These are phyloP conservation scores for Pisolithus microcarpus DNA, from an alignment of 768 basidiomycete species.

Conservation along the genomic window DNA sequence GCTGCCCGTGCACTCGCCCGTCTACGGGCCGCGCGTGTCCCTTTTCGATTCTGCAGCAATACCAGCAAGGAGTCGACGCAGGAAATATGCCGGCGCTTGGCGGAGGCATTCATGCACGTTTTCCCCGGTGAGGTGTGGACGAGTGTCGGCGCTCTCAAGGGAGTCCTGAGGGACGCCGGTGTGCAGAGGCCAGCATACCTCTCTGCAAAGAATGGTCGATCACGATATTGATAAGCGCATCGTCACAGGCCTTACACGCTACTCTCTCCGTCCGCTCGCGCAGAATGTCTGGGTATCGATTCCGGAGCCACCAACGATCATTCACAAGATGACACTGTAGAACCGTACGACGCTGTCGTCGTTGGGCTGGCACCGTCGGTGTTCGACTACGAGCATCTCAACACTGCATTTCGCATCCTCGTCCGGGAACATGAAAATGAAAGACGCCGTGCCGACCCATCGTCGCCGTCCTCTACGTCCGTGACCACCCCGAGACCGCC, in stretches of 20 bases:
- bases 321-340: conserved; percentile 6
- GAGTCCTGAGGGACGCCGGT: conserved; percentile 33
- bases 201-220: not conserved
- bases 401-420: conserved; percentile 61
- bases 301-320: too few relatives aligned
- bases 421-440: conserved; percentile 31
- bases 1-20: conserved; percentile 29
- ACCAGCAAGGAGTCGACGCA: conserved; percentile 56
- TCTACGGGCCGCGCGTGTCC: conserved; percentile 28
- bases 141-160: conserved; percentile 52
- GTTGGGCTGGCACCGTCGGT: conserved; percentile 49
- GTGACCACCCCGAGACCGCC: conserved; percentile 8
- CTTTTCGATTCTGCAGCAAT: conserved; percentile 59
- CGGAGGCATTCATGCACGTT: conserved; percentile 44
- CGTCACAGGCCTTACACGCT: conserved; percentile 46
- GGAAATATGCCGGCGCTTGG: conserved; percentile 37
- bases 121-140: conserved; percentile 49
- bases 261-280: conserved; percentile 32
- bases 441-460: not conserved
- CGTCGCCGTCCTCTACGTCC: not conserved
- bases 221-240: not conserved
- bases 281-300: conserved; percentile 14
- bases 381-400: conserved; percentile 50
- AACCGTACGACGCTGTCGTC: conserved; percentile 51
- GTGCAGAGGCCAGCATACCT: conserved; percentile 32